Base-by-base conservation (phyloP, 257 asterid genomes). In the Petunia secreta region DNA sequence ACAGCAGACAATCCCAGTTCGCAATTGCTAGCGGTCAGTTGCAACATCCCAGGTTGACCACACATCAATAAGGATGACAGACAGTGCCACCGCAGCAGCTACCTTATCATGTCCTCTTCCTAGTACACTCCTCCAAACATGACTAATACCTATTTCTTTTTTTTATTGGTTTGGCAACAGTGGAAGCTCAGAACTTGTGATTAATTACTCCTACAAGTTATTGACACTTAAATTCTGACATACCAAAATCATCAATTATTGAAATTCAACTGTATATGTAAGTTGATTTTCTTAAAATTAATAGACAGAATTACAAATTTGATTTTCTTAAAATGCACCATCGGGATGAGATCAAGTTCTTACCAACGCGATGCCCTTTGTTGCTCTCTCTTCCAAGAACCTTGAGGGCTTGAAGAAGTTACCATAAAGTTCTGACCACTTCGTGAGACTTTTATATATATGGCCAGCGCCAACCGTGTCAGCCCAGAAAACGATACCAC, bases 401-500 rank as follows among this genome's bases (percentile, higher is more conserved):
- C 83, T 91, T n/a, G 99, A 92, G 16, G 99, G 99, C 85, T 46
- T 88, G 85, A 90, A 96, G 84, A 94, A 92, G 84, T 83, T 83
- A 16, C 98, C 99, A 83, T 91, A 91, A 55, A 78, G 57, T 75
- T 87, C 90, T 79, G 89, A 85, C 98, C 98, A 94, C 82, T 88
- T 91, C 85, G 77, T 85, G 82, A 96, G 98, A 80, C 95, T 92
- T 87, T 75, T 88, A 82, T 91, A 88, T 75, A 96, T 85, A 80
- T 80, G 83, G 82, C 83, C 91, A 78, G 97, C 98, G 9, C 99
- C 99, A 76, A 96, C 83, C 46, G 89, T 85, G 91, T 96, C 99
- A 5, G 98, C 99, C 99, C 99, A 96, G 89, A 89, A 96, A 78
- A 96, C 69, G 50, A 96, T 84, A 69, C 99, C 99, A 54, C 99